Conservation (phyloP, 345 rosid genomes). For the Syzygium aqueum region DNA sequence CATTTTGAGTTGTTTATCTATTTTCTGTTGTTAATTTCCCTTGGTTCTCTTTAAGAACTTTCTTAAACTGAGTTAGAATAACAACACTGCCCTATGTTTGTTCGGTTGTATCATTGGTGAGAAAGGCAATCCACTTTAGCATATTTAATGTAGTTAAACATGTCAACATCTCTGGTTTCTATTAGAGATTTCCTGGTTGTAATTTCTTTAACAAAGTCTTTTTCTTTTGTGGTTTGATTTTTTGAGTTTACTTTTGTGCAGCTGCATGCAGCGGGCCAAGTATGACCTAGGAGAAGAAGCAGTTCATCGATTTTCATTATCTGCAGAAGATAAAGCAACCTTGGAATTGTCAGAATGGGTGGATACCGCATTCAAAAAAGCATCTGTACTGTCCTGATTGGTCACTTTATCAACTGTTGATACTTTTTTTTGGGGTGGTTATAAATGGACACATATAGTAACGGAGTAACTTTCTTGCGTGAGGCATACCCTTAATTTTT, state of each 20-base stretch:
- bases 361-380: conserved; percentile 61
- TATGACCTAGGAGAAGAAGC: conserved; percentile 97
- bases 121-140: background rate
- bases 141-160: background rate
- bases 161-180: background rate
- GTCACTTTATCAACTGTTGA: background rate
- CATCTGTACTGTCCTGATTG: conserved; percentile 39
- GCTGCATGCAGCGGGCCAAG: conserved; percentile 93
- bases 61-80: background rate
- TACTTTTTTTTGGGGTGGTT: background rate
- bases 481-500: background rate
- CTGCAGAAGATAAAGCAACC: conserved; percentile 95
- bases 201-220: background rate
- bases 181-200: background rate
- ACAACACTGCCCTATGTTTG: background rate
- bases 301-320: conserved; percentile 78
- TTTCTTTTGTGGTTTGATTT: background rate
- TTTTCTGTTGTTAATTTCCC: background rate
- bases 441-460: background rate
- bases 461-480: background rate
- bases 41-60: background rate
- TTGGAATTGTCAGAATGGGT: conserved; percentile 98
- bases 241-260: conserved; percentile 25
- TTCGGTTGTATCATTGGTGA: background rate
- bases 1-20: background rate